These are phyloP conservation scores for Schizochytrium sp. DNA, from an alignment of 108 stramenopile genomes.

Conservation along the genomic window DNA sequence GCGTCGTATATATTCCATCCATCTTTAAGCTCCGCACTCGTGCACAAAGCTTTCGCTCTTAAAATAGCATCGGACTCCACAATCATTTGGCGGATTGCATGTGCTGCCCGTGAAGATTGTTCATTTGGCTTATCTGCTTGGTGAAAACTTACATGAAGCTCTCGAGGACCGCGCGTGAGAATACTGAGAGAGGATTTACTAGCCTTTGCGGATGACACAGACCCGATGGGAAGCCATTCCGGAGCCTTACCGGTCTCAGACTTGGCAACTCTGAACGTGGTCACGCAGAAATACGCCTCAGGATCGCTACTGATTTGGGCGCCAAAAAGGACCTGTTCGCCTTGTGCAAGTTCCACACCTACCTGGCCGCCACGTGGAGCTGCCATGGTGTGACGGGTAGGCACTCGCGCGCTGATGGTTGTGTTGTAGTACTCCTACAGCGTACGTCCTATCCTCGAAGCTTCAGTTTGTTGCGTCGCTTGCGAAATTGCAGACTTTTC, in stretches of 20 bases:
- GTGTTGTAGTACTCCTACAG: neutral
- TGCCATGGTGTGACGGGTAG: neutral
- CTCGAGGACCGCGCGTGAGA: neutral
- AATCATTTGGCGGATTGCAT: neutral
- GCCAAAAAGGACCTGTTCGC: neutral
- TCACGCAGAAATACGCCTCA: neutral
- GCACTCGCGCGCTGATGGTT: neutral
- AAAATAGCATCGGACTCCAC: neutral
- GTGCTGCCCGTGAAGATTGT: neutral
- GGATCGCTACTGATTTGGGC: neutral
- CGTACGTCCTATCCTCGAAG: too few relatives aligned
- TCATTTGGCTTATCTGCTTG: neutral
- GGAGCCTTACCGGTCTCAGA: neutral
- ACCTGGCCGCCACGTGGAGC: neutral
- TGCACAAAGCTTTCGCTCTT: neutral
- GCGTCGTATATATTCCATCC: conserved; percentile 7
- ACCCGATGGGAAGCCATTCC: neutral
- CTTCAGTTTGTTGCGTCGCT: too few relatives aligned
- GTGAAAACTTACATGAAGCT: neutral
- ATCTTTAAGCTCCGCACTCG: neutral
- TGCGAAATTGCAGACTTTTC: too few relatives aligned
- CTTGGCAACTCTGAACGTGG: neutral
- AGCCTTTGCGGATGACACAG: conserved; percentile 14
- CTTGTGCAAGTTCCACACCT: neutral
- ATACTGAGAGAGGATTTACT: neutral